Evolutionary conservation across 371 early-diverging fungal genomes (phyloP).

Genomic region (Apophysomyces ossiformis): DNA sequence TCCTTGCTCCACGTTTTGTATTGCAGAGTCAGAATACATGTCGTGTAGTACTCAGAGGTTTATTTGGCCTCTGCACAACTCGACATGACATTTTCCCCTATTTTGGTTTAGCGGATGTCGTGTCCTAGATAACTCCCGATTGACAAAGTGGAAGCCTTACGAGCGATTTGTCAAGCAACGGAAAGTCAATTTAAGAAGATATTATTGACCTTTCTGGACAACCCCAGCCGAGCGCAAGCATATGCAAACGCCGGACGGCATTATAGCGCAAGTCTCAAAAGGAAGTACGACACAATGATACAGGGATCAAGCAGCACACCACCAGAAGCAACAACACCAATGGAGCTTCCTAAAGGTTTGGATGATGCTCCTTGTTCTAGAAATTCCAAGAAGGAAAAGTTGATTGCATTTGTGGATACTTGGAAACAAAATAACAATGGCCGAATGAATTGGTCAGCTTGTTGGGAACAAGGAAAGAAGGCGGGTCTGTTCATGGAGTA

Average conservation of each 20-base stretch:
- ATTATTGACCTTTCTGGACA: conserved; percentile 18
- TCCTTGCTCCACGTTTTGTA: too few relatives aligned
- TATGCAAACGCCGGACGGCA: conserved; percentile 21
- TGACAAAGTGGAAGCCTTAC: conserved; percentile 22
- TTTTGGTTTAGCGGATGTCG: too few relatives aligned
- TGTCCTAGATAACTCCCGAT: too few relatives aligned
- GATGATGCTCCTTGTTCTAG: conserved; percentile 22
- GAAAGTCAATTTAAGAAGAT: conserved; percentile 21
- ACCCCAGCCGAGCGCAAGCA: conserved; percentile 21
- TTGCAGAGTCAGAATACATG: too few relatives aligned
- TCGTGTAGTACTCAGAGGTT: too few relatives aligned
- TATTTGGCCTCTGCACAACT: too few relatives aligned
- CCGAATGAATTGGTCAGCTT: conserved; percentile 21
- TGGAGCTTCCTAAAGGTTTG: conserved; percentile 21
- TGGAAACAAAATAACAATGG: conserved; percentile 24
- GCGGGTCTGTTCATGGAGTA: conserved; percentile 21
- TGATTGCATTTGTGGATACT: conserved; percentile 21
- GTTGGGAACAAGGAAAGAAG: conserved; percentile 24
- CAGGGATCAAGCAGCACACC: conserved; percentile 21
- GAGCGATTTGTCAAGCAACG: conserved; percentile 19
- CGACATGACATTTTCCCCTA: too few relatives aligned
- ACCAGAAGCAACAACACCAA: conserved; percentile 27
- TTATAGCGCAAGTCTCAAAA: conserved; percentile 24
- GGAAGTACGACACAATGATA: conserved; percentile 22
- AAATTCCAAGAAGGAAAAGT: conserved; percentile 18